phyloP scores from a whole-genome alignment of 495 filamentous ascomycete species.

The Penicillium waksmanii region DNA sequence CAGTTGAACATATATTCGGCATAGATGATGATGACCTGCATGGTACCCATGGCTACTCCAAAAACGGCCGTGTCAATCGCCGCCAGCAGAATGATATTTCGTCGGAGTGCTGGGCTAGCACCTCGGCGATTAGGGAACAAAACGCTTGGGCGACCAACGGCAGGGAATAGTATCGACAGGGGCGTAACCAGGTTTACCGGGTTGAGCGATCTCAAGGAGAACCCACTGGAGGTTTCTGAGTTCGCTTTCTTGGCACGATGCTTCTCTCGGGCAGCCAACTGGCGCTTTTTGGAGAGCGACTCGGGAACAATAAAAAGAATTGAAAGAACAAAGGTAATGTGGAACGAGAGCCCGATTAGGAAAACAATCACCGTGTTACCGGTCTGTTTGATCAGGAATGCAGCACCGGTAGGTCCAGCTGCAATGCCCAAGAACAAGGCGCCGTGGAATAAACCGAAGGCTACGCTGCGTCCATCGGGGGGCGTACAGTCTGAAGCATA shows the following conservation, averaged over 20 bases:
- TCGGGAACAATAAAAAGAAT: constrained; percentile 77
- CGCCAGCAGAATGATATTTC: constrained; percentile 79
- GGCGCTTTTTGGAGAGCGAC: constrained; percentile 71
- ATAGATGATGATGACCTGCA: constrained; percentile 80
- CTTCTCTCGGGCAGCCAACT: constrained; percentile 68
- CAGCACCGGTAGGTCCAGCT: constrained; percentile 77
- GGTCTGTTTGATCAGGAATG: constrained; percentile 71
- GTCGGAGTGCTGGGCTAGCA: constrained; percentile 62
- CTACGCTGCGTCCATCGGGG: constrained; percentile 75
- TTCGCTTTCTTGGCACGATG: constrained; percentile 40
- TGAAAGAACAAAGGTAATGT: constrained; percentile 70
- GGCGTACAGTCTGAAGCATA: constrained; percentile 89
- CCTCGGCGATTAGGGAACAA: constrained; percentile 66
- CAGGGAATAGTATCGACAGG: constrained; percentile 77
- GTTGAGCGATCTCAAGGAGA: constrained; percentile 34
- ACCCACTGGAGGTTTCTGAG: constrained; percentile 19
- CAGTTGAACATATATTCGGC: constrained; percentile 78
- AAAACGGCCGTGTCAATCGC: constrained; percentile 79
- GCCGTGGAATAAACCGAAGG: constrained; percentile 88
- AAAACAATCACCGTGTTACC: constrained; percentile 74
- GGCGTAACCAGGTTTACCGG: constrained; percentile 70
- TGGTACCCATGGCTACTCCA: constrained; percentile 78
- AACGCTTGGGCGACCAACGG: constrained; percentile 59
- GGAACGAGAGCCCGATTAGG: constrained; percentile 72
- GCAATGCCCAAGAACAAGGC: constrained; percentile 87